phyloP scores from a whole-genome alignment of 768 basidiomycete species.

The Gymnopilus junonius region DNA sequence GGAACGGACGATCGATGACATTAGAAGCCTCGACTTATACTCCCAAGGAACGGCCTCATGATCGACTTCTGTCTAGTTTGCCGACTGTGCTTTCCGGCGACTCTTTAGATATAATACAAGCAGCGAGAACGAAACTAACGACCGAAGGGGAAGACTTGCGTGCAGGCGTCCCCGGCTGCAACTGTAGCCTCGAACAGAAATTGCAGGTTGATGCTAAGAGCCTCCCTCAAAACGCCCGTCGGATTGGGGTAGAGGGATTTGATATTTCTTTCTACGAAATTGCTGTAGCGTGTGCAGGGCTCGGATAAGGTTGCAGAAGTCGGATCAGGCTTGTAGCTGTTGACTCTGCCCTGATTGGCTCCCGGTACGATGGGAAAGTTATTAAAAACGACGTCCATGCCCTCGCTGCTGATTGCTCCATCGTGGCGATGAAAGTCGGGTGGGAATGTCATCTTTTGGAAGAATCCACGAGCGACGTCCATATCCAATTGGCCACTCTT shows the following conservation, averaged over 20 bases:
- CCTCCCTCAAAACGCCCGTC: conserved; percentile 13
- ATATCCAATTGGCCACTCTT: conserved; percentile 18
- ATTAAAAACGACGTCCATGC: conserved; percentile 1
- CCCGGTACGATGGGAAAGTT: conserved; percentile 23
- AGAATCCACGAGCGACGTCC: conserved; percentile 26
- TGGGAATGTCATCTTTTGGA: conserved; percentile 26
- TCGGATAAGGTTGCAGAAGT: conserved; percentile 21
- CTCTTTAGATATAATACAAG: too few species aligned
- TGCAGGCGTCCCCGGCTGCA: conserved; percentile 9
- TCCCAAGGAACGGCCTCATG: too few species aligned
- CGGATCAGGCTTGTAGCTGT: conserved; percentile 23
- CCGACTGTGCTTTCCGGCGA: too few species aligned
- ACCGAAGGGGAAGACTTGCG: conserved; percentile 18
- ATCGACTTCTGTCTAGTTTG: too few species aligned
- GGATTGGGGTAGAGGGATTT: conserved; percentile 26
- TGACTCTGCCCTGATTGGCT: conserved; percentile 18
- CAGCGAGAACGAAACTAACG: background rate
- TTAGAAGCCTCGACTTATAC: too few species aligned
- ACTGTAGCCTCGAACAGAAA: conserved; percentile 13
- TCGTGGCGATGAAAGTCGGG: conserved; percentile 20
- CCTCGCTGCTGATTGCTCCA: conserved; percentile 10
- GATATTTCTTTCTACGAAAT: conserved; percentile 25
- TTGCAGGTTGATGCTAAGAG: conserved; percentile 21
- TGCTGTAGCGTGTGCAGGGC: conserved; percentile 23
- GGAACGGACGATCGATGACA: too few species aligned